These are phyloP conservation scores for Sphaerostilbella broomeana DNA, from an alignment of 2,329 filamentous ascomycete genomes.

Conservation along the genomic window DNA sequence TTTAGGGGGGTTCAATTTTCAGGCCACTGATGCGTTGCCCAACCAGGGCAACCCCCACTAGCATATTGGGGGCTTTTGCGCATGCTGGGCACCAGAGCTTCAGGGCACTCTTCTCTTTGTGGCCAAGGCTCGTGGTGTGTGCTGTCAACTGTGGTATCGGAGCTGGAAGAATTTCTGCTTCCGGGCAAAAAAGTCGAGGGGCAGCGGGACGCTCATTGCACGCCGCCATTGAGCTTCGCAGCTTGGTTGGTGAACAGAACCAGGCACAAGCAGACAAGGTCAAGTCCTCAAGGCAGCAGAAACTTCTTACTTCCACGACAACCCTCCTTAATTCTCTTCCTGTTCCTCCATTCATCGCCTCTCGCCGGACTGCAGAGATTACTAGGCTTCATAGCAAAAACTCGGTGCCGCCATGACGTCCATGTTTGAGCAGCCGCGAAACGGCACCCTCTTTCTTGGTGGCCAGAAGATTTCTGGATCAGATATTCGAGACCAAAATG, in stretches of 20 bases:
- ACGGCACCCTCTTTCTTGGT: constrained; percentile 93
- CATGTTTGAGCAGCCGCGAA: constrained; percentile 92
- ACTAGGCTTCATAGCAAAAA: constrained; percentile 9
- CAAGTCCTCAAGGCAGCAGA: constrained; percentile 11
- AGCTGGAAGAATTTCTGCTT: constrained; percentile 23
- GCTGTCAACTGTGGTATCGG: constrained; percentile 12
- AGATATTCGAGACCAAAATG: constrained; percentile 96
- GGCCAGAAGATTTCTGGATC: constrained; percentile 95
- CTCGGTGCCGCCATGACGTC: constrained; percentile 64
- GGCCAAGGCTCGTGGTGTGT: not conserved
- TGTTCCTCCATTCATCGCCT: constrained; percentile 1
- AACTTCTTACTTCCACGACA: constrained; percentile 8
- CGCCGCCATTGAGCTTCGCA: constrained; percentile 16
- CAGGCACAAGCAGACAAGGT: constrained; percentile 3
- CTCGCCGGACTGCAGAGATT: constrained; percentile 6
- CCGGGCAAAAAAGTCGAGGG: constrained; percentile 25
- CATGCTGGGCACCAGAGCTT: constrained; percentile 1
- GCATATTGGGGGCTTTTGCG: not conserved
- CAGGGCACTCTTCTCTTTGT: not conserved
- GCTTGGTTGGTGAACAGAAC: constrained; percentile 10
- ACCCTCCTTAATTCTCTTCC: constrained; percentile 9
- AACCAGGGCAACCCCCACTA: constrained; percentile 15
- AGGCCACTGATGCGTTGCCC: constrained; percentile 12
- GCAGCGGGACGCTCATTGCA: constrained; percentile 16
- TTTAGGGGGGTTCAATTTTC: constrained; percentile 18